Conservation (phyloP, 192 early-diverging fungal genomes). For the Backusella liffmaniae region DNA sequence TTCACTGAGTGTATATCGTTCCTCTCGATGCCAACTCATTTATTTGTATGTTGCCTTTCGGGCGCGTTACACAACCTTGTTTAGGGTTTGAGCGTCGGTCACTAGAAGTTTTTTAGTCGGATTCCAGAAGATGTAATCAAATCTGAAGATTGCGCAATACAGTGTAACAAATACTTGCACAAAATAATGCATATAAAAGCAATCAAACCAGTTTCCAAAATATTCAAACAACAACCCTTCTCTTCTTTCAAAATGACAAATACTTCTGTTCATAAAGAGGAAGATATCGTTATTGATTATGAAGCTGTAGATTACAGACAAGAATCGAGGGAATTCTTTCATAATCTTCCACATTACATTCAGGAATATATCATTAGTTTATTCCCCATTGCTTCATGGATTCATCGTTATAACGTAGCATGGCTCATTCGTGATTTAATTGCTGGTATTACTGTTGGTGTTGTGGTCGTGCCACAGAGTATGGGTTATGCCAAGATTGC, state of each 20-base stretch:
- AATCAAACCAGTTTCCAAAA: background rate
- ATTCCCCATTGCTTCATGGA: conserved; percentile 39
- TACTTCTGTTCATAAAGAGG: background rate
- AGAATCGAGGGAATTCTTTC: conserved; percentile 4
- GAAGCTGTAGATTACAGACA: conserved; percentile 22
- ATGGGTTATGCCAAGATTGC: conserved; percentile 78
- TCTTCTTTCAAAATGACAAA: background rate
- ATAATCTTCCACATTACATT: conserved; percentile 23
- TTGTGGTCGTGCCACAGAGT: conserved; percentile 58
- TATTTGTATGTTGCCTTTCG: background rate
- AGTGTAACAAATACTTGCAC: background rate
- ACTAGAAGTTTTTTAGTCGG: background rate
- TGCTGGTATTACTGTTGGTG: conserved; percentile 63
- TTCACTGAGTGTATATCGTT: background rate
- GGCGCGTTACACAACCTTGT: background rate
- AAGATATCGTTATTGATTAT: conserved; percentile 32
- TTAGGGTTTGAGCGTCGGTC: background rate
- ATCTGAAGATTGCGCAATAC: background rate
- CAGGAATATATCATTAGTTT: conserved; percentile 24
- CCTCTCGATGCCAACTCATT: background rate
- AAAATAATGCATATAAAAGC: conserved; percentile 5
- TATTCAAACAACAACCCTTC: background rate
- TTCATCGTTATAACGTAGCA: conserved; percentile 37
- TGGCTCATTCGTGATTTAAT: conserved; percentile 58
- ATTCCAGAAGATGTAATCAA: conserved; percentile 1